phyloP scores from a whole-genome alignment of 1,139 yeast genomes.

The Yamadazyma blattariae region DNA sequence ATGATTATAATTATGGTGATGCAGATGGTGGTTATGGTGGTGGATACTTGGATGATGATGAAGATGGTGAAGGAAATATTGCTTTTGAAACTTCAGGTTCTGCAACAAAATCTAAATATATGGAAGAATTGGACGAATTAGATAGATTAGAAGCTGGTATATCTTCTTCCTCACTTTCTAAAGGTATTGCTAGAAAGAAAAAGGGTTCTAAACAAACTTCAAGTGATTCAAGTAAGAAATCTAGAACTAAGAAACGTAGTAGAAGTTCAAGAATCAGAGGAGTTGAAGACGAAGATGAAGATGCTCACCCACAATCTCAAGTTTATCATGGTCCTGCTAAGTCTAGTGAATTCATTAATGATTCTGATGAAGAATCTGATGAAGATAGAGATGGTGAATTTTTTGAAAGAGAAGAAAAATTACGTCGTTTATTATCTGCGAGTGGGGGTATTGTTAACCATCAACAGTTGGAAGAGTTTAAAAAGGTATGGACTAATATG shows the following conservation, averaged over 20 bases:
- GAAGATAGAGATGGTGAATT: conserved; percentile 53
- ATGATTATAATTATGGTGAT: conserved; percentile 15
- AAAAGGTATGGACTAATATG: conserved; percentile 35
- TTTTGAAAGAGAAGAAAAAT: conserved; percentile 55
- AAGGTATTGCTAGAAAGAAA: conserved; percentile 15
- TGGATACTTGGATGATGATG: conserved; percentile 17
- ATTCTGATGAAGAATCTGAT: conserved; percentile 68
- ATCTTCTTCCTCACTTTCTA: conserved; percentile 1
- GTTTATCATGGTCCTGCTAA: conserved; percentile 17
- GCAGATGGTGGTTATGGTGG: conserved; percentile 17
- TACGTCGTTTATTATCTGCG: conserved; percentile 40
- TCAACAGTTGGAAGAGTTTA: conserved; percentile 35
- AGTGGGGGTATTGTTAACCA: conserved; percentile 43
- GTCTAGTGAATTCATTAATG: conserved; percentile 55
- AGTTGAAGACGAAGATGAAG: background rate
- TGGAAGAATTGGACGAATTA: conserved; percentile 28
- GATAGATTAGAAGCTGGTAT: conserved; percentile 30
- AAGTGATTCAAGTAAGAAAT: background rate
- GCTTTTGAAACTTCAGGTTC: conserved; percentile 34
- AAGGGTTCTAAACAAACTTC: conserved; percentile 3
- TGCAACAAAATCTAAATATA: conserved; percentile 13
- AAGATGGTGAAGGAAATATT: conserved; percentile 24
- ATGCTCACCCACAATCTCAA: background rate
- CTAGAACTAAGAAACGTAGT: conserved; percentile 4
- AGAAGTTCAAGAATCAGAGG: conserved; percentile 2